Evolutionary conservation across 768 basidiomycete genomes (phyloP), one percentile per base, ranked within the genome.

Genomic region (Amanita phalloides): DNA sequence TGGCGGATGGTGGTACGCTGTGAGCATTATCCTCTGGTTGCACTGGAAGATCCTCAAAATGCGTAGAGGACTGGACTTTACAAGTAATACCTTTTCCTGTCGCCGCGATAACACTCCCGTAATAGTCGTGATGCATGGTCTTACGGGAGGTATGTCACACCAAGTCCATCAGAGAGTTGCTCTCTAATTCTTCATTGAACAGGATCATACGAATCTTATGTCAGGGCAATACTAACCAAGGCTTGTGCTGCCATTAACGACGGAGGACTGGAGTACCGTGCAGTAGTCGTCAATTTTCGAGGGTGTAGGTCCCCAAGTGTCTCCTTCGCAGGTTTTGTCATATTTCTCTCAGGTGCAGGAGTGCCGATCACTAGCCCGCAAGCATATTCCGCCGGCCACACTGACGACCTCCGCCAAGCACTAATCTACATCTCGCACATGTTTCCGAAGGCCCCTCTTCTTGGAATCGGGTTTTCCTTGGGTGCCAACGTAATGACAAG

Each of bases 161-260:
- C 28, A 36, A 51, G n/a, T 4, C 25, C 25, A 17, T 5, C 33
- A 14, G 32, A 33, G 45, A 42, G 43, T 36, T 43, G 8, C 44
- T 13, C 42, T 14, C 47, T 47, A 48, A 45, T 52, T 45, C 25
- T 25, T 52, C 33, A 35, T 42, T 17, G 21, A n/a, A 32, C 54
- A 90, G 89, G 90, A 36, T 91, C 89, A 17, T 81, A 95, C 62
- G 95, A 95, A 72, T 74, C 84, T 17, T 98, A 96, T 61, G 88
- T 96, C 41, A 75, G 91, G 55, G 82, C 87, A 26, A 75, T 96
- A 43, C 71, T 98, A 3, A 76, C 78, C 46, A 84, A 80, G 53
- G 85, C 84, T 11, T 84, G 84, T 62, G 73, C 74, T 26, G 76
- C 87, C 25, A 74, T 82, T 6, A 74, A 77, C 38, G 72, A 86